A percentile compares a stretch with the other conserved stretches of the same genome.
Conservation (phyloP, 2,329 filamentous ascomycete genomes). For the Neonectria coccinea region DNA sequence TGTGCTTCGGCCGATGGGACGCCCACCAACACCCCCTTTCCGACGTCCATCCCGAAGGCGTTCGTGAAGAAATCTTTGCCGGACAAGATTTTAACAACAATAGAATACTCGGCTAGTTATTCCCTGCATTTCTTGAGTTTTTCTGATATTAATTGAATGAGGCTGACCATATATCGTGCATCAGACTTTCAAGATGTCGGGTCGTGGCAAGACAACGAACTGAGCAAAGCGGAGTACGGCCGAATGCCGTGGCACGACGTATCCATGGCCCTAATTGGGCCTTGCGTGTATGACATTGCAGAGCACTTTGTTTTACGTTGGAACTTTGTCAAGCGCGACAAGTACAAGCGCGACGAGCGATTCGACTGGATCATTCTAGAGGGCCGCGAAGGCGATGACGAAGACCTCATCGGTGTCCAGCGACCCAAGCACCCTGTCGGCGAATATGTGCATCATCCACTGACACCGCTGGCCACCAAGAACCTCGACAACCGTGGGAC, state of each 20-base stretch:
- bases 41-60: slow-evolving; percentile 87
- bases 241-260: slow-evolving; percentile 99
- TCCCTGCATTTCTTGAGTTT: background rate
- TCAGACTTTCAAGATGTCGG: slow-evolving; percentile 91
- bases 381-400: slow-evolving; percentile 79
- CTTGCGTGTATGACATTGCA: slow-evolving; percentile 91
- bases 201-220: slow-evolving; percentile 93
- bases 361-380: slow-evolving; percentile 89
- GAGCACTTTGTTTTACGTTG: slow-evolving; percentile 95
- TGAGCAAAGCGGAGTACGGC: slow-evolving; percentile 90
- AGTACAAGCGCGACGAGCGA: slow-evolving; percentile 88
- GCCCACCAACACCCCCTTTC: slow-evolving; percentile 84
- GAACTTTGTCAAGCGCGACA: slow-evolving; percentile 98
- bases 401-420: slow-evolving; percentile 89
- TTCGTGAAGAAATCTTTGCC: slow-evolving; percentile 87
- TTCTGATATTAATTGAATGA: slow-evolving; percentile 11
- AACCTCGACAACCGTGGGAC: slow-evolving; percentile 74
- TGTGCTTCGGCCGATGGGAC: slow-evolving; percentile 98
- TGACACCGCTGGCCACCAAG: slow-evolving; percentile 76
- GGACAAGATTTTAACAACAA: slow-evolving; percentile 98
- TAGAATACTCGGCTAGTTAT: background rate
- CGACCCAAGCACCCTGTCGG: slow-evolving; percentile 90
- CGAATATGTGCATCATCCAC: slow-evolving; percentile 85
- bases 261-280: slow-evolving; percentile 89
- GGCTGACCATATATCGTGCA: slow-evolving; percentile 63